phyloP scores from a whole-genome alignment of 116 monocot species.

The Zostera marina region DNA sequence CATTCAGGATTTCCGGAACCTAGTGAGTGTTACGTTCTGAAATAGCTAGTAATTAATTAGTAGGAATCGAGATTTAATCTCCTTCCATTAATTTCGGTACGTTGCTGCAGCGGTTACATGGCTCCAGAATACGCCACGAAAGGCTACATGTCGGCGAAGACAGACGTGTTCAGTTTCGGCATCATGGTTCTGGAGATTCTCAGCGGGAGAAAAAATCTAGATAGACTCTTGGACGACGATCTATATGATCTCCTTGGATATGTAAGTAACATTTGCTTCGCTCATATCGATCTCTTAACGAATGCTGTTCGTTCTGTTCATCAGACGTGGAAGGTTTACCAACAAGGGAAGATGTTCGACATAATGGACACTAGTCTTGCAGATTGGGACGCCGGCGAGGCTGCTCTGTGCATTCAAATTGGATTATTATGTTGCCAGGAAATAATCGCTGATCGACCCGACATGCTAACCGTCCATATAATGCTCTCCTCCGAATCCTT shows the following conservation, averaged over 20 bases:
- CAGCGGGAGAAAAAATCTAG: conserved; percentile 66
- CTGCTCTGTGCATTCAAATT: conserved; percentile 39
- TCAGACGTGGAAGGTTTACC: conserved; percentile 50
- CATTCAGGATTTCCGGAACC: conserved; percentile 63
- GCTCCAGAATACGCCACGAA: conserved; percentile 69
- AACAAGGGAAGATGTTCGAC: conserved; percentile 27
- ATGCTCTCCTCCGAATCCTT: conserved; percentile 53
- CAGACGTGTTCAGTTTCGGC: conserved; percentile 84
- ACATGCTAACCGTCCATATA: conserved; percentile 40
- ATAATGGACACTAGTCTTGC: conserved; percentile 32
- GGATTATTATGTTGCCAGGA: conserved; percentile 58
- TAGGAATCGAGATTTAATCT: not conserved
- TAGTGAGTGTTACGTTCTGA: conserved; percentile 69
- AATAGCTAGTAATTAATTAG: not conserved
- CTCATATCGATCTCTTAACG: not conserved
- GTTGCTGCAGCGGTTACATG: conserved; percentile 62
- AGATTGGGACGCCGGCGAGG: conserved; percentile 18
- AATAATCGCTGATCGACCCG: conserved; percentile 32
- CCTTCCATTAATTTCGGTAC: not conserved
- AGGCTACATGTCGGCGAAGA: conserved; percentile 63
- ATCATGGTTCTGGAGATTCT: conserved; percentile 68
- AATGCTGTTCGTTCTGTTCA: conserved; percentile 1
- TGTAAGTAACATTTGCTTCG: conserved; percentile 25
- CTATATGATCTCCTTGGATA: conserved; percentile 41
- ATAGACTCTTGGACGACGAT: conserved; percentile 22